Evolutionary conservation across 1,139 yeast genomes (phyloP), one percentile per base, ranked within the genome.

Genomic region (Pichia sp.): DNA sequence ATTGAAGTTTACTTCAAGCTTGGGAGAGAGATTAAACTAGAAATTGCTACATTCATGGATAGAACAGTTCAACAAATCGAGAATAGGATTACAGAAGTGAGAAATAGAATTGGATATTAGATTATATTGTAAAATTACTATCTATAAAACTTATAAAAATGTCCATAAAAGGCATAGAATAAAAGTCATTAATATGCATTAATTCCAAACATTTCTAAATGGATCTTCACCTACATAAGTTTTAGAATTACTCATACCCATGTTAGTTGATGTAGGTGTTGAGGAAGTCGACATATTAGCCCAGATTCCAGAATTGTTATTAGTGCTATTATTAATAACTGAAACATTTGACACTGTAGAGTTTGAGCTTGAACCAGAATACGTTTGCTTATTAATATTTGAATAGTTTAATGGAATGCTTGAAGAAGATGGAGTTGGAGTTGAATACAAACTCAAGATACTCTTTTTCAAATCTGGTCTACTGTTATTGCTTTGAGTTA

Each of bases 401-500:
- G 36, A 2, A 18, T 49, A 49, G 45, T 18, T 29, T 40, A 46
- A 42, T 45, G 49, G 47, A 30, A 48, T 37, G 49, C 46, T 48
- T 39, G 47, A 45, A 23, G 13, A 40, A 6, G 60, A 53, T 30
- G 59, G 56, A 12, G 68, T 48, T 26, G 92, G 87, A 3, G 86
- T 76, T 2, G 97, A 84, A 64, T 92, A 92, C 50, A 92, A 74
- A 22, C 97, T 88, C 52, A 92, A 70, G 53, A 92, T 92, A 1
- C 96, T 86, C 67, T 87, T 87, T 63, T 92, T 92, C 64, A 92
- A 74, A 61, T 90, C 97, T n/a, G 85, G 82, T 52, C 86, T 70
- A 20, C 71, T 20, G n/a, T 20, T 54, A 37, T 58, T 61, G 24
- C 56, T 49, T 32, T 39, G 52, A 39, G 20, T 48, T 35, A 27